Base-by-base conservation (phyloP, 2,329 filamentous ascomycete species). In the Drechslerella stenobrocha region DNA sequence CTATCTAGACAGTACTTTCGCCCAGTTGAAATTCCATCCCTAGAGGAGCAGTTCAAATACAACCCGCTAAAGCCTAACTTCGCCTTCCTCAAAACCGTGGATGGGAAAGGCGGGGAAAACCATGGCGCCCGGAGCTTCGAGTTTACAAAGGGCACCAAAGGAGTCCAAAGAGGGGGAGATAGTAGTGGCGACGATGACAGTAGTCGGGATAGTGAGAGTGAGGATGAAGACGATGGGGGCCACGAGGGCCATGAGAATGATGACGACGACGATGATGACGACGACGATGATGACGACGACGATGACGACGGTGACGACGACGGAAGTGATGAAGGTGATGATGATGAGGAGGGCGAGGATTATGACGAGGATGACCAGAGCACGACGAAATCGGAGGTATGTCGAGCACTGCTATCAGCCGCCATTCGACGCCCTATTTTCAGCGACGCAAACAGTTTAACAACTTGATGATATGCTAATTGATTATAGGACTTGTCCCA, bases 401-500 rank as follows among this genome's bases (percentile, higher is more conserved):
- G n/a, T n/a, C n/a, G n/a, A n/a, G n/a, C n/a, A n/a, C n/a, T n/a
- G n/a, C n/a, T n/a, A n/a, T n/a, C n/a, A n/a, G n/a, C n/a, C n/a
- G n/a, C n/a, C n/a, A n/a, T n/a, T n/a, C n/a, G n/a, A n/a, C n/a
- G n/a, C n/a, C n/a, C n/a, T n/a, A n/a, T n/a, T n/a, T n/a, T n/a
- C n/a, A n/a, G n/a, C n/a, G n/a, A n/a, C n/a, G n/a, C n/a, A n/a
- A n/a, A n/a, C n/a, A n/a, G n/a, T n/a, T n/a, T n/a, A n/a, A n/a
- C n/a, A n/a, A n/a, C n/a, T n/a, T n/a, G n/a, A n/a, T n/a, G n/a
- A n/a, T 42, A 15, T 42, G 6, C 6, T n/a, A 20, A 45, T 5
- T 32, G 5, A 7, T 2, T 50, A n/a, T 37, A 51, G 47, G 47
- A 51, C 11, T 30, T 51, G 28, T 37, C 47, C 7, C 28, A 35